Conservation (phyloP, 306 rosid genomes). For the Prunus fruticosa region DNA sequence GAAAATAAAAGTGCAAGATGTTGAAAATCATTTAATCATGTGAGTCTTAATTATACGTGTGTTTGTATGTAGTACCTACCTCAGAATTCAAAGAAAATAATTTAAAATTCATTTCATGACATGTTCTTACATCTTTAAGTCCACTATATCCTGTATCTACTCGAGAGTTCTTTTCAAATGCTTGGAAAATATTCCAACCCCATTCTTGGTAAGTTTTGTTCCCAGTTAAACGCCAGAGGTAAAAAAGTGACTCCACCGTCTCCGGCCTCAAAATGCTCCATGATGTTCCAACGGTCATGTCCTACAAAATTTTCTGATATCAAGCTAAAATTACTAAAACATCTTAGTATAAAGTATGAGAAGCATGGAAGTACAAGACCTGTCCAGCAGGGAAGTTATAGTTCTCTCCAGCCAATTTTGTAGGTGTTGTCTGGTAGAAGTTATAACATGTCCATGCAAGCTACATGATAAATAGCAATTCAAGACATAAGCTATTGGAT, state of each 20-base stretch:
- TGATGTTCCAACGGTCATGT: constrained; percentile 66
- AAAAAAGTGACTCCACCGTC: constrained; percentile 73
- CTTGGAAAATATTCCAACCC: constrained; percentile 87
- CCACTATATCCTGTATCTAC: constrained; percentile 66
- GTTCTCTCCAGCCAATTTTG: constrained; percentile 78
- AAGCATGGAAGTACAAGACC: constrained; percentile 34
- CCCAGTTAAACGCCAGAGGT: constrained; percentile 76
- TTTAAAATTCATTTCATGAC: background rate
- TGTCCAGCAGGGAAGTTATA: constrained; percentile 53
- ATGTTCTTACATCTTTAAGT: constrained; percentile 61
- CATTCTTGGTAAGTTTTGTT: constrained; percentile 77
- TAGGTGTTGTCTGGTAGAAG: constrained; percentile 71
- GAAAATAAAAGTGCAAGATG: background rate
- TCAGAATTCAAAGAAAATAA: background rate
- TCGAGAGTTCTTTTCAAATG: constrained; percentile 70
- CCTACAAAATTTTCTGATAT: constrained; percentile 33
- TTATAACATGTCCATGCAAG: constrained; percentile 87
- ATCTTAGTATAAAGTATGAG: constrained; percentile 5
- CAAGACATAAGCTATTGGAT: background rate
- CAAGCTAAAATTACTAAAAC: constrained; percentile 2
- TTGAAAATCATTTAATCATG: background rate
- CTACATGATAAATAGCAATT: constrained; percentile 24
- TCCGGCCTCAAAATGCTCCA: constrained; percentile 80
- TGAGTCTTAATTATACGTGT: background rate
- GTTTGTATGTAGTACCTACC: background rate